Evolutionary conservation across 148 eudicot genomes (phyloP), one percentile per base, ranked within the genome.

Genomic region (Salicornia ramosissima): DNA sequence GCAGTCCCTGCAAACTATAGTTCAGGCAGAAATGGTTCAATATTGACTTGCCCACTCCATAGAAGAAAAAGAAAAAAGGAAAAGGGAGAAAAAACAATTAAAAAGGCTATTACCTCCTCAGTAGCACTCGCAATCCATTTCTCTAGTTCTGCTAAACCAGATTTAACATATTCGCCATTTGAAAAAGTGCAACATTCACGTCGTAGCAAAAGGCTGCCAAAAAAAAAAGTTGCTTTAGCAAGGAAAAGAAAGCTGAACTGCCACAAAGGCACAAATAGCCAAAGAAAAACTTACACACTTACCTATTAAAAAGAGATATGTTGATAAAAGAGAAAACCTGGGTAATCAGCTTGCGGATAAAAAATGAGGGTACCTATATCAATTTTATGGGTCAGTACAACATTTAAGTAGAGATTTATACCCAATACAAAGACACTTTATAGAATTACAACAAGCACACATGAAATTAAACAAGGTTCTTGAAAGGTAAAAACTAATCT

Each of bases 101-200:
- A 73, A 63, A 47, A 40, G 28, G 16, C 19, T 16, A 52, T 49
- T 72, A 94, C 99, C 97, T 94, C 99, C 68, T 89, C 96, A n/a
- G 83, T 86, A 16, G 88, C 85, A 82, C 75, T 79, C 63, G 81
- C 91, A 34, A 94, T 88, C 99, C 99, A 94, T 77, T 91, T 94
- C 64, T 94, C 99, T 34, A 94, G 74, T 74, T 94, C 99, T 28
- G 96, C 96, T 69, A 94, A 78, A 54, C 99, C 99, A 81, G 99
- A 94, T 83, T 94, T 94, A 39, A 94, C 96, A 76, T 94, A 94
- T 82, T 94, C 99, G 65, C 99, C 99, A 67, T 94, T 94, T 64
- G 91, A 84, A 85, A 94, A 94, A 62, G 92, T 94, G 80, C 99
- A 94, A 70, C 99, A 94, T 84, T 94, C 99, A 77, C 99, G 96